These are phyloP conservation scores for Dichotomopilus funicola DNA, from an alignment of 2,329 filamentous ascomycete species.

Conservation along the genomic window DNA sequence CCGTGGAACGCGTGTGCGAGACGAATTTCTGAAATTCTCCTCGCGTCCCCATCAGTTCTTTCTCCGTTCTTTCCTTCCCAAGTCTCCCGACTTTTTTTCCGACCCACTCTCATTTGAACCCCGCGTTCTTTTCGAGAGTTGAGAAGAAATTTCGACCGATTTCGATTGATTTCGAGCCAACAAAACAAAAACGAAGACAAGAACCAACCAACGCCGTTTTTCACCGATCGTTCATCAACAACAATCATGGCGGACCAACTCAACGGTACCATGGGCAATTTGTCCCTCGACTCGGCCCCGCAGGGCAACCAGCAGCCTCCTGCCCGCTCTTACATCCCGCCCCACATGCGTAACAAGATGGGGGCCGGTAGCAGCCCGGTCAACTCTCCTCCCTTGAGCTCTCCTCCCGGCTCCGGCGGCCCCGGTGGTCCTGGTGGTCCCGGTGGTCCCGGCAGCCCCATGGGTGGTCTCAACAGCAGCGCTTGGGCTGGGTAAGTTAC, in stretches of 20 bases:
- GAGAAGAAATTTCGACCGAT: constrained; percentile 9
- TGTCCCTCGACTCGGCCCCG: constrained; percentile 50
- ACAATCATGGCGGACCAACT: constrained; percentile 74
- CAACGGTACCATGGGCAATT: constrained; percentile 60
- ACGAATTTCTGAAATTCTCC: constrained; percentile 12
- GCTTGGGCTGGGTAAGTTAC: constrained; percentile 56
- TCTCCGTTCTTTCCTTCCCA: constrained; percentile 13
- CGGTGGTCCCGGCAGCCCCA: constrained; percentile 19
- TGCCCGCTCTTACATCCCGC: constrained; percentile 73
- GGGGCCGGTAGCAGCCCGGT: constrained; percentile 31
- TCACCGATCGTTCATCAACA: constrained; percentile 7
- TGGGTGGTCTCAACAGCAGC: constrained; percentile 53
- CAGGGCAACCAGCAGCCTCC: constrained; percentile 29
- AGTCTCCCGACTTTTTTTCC: constrained; percentile 14
- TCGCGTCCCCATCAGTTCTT: constrained; percentile 13
- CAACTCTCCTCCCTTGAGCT: constrained; percentile 36
- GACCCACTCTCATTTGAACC: constrained; percentile 25
- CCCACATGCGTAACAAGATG: constrained; percentile 66
- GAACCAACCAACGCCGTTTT: background rate
- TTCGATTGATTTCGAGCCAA: too few species aligned
- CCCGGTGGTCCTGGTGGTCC: background rate
- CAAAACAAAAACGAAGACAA: too few species aligned
- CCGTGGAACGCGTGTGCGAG: constrained; percentile 11
- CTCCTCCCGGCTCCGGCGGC: constrained; percentile 11
- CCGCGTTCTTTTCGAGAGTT: constrained; percentile 26